A percentile compares a stretch with the other conserved stretches of the same genome.
These are phyloP conservation scores for Ogataea pilisensis DNA, from an alignment of 805 yeast species.

Conservation along the genomic window DNA sequence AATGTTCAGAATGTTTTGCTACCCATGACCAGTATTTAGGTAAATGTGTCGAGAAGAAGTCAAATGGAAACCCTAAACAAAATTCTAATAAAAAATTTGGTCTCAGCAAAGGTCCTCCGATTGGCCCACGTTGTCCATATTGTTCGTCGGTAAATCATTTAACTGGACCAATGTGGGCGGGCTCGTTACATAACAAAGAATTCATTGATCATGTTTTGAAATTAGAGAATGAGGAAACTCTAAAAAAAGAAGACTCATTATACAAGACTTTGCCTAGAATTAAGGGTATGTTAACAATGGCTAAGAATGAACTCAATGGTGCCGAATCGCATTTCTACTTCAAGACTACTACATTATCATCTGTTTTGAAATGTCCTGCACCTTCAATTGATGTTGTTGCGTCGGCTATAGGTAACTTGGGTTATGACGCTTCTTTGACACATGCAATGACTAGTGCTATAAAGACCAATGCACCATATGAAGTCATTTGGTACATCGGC, in stretches of 20 bases:
- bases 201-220: conserved; percentile 64
- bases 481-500: conserved; percentile 67
- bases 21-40: conserved; percentile 93
- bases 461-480: conserved; percentile 90
- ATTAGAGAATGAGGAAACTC: conserved; percentile 45
- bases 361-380: conserved; percentile 74
- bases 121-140: conserved; percentile 57
- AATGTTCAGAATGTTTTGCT: conserved; percentile 71
- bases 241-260: conserved; percentile 29
- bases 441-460: conserved; percentile 84
- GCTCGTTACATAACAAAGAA: conserved; percentile 62
- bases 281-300: conserved; percentile 88
- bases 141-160: conserved; percentile 72
- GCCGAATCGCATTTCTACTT: conserved; percentile 85
- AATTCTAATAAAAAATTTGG: conserved; percentile 46
- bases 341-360: conserved; percentile 71
- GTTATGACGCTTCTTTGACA: conserved; percentile 77
- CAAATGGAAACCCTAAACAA: conserved; percentile 17
- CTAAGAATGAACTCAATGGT: conserved; percentile 59
- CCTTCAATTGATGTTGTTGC: conserved; percentile 70
- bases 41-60: conserved; percentile 36
- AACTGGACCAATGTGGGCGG: conserved; percentile 98
- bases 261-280: conserved; percentile 83
- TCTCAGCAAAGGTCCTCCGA: conserved; percentile 60
- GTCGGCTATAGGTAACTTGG: conserved; percentile 81